Evolutionary conservation across 768 basidiomycete genomes (phyloP).

Genomic region (Candolleomyces aberdarensis): DNA sequence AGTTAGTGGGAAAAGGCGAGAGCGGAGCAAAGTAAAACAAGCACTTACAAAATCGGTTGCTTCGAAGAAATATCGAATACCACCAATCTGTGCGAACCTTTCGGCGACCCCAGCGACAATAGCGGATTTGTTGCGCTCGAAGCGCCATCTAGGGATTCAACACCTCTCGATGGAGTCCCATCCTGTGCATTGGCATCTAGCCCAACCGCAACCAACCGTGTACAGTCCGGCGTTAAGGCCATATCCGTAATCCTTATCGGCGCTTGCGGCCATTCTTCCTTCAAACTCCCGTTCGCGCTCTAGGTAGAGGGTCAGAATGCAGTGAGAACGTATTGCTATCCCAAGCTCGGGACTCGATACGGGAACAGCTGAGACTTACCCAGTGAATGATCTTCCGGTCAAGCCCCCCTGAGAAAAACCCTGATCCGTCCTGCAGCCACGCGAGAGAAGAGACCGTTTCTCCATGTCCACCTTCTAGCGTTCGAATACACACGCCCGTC

Average conservation of each 20-base stretch:
- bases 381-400: slow-evolving; percentile 83
- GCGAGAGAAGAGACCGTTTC: slow-evolving; percentile 84
- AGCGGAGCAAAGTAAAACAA: slow-evolving; percentile 6
- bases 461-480: slow-evolving; percentile 59
- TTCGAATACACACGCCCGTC: slow-evolving; percentile 72
- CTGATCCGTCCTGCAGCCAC: slow-evolving; percentile 87
- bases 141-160: background rate
- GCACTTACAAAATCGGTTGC: slow-evolving; percentile 62
- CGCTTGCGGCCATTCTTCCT: slow-evolving; percentile 64
- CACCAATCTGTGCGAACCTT: slow-evolving; percentile 62
- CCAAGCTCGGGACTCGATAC: too few relatives aligned
- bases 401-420: slow-evolving; percentile 86
- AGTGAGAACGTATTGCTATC: slow-evolving; percentile 11
- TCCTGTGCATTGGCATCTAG: slow-evolving; percentile 35
- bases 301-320: slow-evolving; percentile 26
- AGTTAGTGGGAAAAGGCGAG: too few relatives aligned
- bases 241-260: slow-evolving; percentile 85
- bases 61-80: slow-evolving; percentile 74
- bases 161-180: background rate
- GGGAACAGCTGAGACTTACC: slow-evolving; percentile 44
- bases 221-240: slow-evolving; percentile 81
- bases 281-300: slow-evolving; percentile 73
- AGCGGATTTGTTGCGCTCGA: background rate
- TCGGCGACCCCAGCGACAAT: slow-evolving; percentile 25
- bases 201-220: slow-evolving; percentile 82